Evolutionary conservation across 805 yeast genomes (phyloP).

Genomic region (Candida hungchunana): DNA sequence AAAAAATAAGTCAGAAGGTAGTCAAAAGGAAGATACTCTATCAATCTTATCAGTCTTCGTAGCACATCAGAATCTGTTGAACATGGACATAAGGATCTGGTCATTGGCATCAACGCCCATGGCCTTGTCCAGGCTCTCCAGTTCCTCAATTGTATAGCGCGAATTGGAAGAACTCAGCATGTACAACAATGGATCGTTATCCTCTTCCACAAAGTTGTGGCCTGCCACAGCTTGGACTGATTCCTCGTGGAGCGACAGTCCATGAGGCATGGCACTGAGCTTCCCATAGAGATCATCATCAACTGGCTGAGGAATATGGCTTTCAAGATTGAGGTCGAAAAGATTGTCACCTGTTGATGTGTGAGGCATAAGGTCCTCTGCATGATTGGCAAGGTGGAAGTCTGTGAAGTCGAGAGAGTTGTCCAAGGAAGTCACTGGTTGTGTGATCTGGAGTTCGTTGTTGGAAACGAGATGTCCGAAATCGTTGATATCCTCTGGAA

Average conservation of each 20-base stretch:
- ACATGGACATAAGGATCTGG: constrained; percentile 24
- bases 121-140: constrained; percentile 27
- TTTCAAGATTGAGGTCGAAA: constrained; percentile 5
- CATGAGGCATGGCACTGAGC: too few relatives aligned
- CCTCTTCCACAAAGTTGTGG: constrained; percentile 10
- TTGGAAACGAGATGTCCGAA: constrained; percentile 13
- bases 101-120: constrained; percentile 28
- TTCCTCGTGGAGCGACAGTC: too few relatives aligned
- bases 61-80: constrained; percentile 22
- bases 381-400: constrained; percentile 1
- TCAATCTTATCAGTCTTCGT: too few relatives aligned
- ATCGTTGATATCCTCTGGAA: constrained; percentile 21
- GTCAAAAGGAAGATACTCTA: background rate
- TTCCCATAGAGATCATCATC: too few relatives aligned
- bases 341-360: constrained; percentile 1
- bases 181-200: constrained; percentile 22
- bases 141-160: constrained; percentile 23
- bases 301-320: background rate
- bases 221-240: too few relatives aligned
- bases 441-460: constrained; percentile 3
- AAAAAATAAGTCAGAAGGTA: constrained; percentile 2
- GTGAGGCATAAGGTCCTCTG: constrained; percentile 1
- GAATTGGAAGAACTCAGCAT: constrained; percentile 19
- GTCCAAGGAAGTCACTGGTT: constrained; percentile 1
- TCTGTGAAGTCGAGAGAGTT: constrained; percentile 6